Conservation (phyloP, 2,329 filamentous ascomycete species). For the Stachybotrys chartarum region DNA sequence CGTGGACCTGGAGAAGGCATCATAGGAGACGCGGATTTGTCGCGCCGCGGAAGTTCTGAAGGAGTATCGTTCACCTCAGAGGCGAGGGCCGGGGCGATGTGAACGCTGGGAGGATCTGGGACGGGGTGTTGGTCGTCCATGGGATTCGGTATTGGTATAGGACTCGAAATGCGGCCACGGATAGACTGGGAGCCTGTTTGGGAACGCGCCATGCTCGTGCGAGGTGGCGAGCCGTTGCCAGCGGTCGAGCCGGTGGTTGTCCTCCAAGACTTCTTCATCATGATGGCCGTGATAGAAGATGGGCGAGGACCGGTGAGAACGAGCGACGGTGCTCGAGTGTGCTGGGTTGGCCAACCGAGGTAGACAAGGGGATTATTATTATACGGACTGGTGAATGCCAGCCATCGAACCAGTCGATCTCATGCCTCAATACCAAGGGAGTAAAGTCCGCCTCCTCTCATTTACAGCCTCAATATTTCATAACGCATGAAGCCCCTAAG, state of each 20-base stretch:
- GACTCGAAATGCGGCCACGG: constrained; percentile 53
- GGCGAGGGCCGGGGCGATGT: constrained; percentile 24
- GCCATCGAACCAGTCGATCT: neutral
- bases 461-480: neutral
- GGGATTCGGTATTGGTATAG: constrained; percentile 46
- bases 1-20: neutral
- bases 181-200: constrained; percentile 35
- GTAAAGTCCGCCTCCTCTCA: neutral
- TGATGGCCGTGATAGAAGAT: constrained; percentile 5
- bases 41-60: neutral
- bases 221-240: constrained; percentile 9
- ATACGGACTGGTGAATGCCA: neutral
- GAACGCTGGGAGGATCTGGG: constrained; percentile 29
- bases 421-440: neutral
- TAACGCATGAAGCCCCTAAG: neutral
- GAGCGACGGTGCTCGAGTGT: neutral
- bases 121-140: constrained; percentile 49
- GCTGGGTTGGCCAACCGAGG: neutral
- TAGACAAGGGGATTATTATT: neutral
- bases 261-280: constrained; percentile 40
- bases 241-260: constrained; percentile 26
- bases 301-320: neutral
- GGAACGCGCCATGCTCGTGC: neutral
- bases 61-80: constrained; percentile 11
- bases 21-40: neutral